Conservation (phyloP, 805 yeast species). For the Komagataella populi region DNA sequence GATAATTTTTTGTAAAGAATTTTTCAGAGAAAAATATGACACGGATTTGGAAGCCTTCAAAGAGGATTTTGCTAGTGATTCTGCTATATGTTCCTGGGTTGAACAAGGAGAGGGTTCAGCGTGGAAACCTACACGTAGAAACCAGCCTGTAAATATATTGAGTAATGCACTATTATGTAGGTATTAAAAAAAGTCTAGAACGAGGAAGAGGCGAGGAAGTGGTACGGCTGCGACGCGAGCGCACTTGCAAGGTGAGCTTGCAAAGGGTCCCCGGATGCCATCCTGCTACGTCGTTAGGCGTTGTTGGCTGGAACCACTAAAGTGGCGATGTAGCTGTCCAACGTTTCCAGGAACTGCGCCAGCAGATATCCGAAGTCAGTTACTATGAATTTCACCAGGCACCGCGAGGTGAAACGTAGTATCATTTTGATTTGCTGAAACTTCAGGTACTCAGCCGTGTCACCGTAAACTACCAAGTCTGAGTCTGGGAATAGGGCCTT, state of each 20-base stretch:
- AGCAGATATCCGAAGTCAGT: not conserved
- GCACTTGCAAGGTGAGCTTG: not conserved
- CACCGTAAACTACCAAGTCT: not conserved
- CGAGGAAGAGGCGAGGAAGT: not conserved
- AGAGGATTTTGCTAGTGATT: not conserved
- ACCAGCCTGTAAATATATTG: not conserved
- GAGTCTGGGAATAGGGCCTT: not conserved
- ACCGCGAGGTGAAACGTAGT: not conserved
- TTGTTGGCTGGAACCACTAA: not conserved
- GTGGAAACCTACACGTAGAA: not conserved
- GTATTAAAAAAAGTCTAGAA: not conserved
- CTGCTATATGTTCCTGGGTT: not conserved
- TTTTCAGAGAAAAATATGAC: not conserved
- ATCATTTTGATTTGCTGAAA: not conserved
- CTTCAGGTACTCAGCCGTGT: not conserved
- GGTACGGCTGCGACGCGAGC: not conserved
- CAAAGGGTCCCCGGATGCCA: too few species aligned
- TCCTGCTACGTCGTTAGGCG: not conserved
- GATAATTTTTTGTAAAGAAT: not conserved
- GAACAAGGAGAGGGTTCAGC: not conserved
- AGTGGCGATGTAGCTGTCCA: not conserved
- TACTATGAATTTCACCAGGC: not conserved
- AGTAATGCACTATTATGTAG: not conserved
- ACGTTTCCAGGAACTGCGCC: not conserved
- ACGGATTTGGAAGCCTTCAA: not conserved